Evolutionary conservation across 2,329 filamentous ascomycete species (phyloP).

Genomic region (Colletotrichum agaves): DNA sequence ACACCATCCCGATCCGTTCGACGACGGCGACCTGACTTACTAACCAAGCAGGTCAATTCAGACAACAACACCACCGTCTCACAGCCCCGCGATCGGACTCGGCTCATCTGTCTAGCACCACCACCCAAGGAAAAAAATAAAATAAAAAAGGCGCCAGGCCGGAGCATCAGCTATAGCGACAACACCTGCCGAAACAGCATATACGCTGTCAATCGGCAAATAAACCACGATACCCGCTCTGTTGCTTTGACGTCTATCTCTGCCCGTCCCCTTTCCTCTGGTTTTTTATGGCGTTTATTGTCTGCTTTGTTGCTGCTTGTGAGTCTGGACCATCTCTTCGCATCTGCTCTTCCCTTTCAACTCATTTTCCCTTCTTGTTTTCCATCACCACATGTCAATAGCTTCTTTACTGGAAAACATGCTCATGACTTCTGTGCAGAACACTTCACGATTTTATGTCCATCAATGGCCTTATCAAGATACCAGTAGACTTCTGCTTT

Average conservation of each 20-base stretch:
- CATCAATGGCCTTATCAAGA: conserved; percentile 49
- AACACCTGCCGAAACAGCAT: neutral
- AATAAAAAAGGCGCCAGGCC: conserved; percentile 26
- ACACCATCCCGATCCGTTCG: conserved; percentile 13
- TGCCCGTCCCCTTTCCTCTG: conserved; percentile 14
- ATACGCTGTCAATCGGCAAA: conserved; percentile 10
- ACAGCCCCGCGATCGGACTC: conserved; percentile 18
- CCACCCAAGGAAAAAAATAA: conserved; percentile 18
- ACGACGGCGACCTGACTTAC: neutral
- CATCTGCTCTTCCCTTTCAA: conserved; percentile 8
- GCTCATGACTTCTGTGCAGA: conserved; percentile 28
- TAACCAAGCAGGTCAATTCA: conserved; percentile 16
- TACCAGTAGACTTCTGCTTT: conserved; percentile 47
- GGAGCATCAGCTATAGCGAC: neutral
- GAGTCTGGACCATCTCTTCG: conserved; percentile 6
- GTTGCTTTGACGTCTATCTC: conserved; percentile 25
- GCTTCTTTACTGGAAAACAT: neutral
- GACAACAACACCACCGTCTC: conserved; percentile 7
- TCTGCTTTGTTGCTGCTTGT: conserved; percentile 31
- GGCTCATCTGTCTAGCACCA: neutral
- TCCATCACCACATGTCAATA: neutral
- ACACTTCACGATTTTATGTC: conserved; percentile 46
- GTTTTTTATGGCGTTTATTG: conserved; percentile 39
- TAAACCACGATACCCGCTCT: conserved; percentile 1
- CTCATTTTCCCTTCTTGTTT: neutral